Conservation (phyloP, 1,284 basidiomycete genomes). For the Naganishia sp. region DNA sequence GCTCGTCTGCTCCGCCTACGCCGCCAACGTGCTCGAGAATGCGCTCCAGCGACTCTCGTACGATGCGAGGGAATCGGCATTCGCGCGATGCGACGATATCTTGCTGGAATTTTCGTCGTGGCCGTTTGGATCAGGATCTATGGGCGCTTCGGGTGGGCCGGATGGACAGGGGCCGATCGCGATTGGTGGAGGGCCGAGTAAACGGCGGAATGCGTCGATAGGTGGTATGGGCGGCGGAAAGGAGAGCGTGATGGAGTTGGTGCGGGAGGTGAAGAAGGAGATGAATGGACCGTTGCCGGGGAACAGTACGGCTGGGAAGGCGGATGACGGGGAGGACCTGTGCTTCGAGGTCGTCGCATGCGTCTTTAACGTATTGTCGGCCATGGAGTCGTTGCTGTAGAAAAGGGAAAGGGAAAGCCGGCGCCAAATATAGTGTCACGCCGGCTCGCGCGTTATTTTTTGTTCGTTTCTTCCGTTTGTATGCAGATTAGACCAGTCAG, state of each 20-base stretch:
- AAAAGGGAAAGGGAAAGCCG: not conserved
- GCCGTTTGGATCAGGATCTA: constrained; percentile 69
- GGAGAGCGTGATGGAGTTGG: constrained; percentile 76
- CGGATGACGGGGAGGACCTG: constrained; percentile 69
- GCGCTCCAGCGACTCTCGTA: constrained; percentile 82
- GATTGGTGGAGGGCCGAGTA: constrained; percentile 45
- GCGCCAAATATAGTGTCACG: too few species aligned
- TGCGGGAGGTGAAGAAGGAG: constrained; percentile 77
- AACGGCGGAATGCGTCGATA: constrained; percentile 38
- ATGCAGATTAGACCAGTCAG: constrained; percentile 1
- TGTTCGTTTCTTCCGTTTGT: constrained; percentile 5
- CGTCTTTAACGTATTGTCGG: constrained; percentile 83
- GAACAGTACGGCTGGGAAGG: constrained; percentile 59
- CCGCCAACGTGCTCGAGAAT: constrained; percentile 92
- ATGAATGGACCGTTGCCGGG: constrained; percentile 57
- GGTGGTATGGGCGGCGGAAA: constrained; percentile 47
- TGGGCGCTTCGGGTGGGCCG: constrained; percentile 41
- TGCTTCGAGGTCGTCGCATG: constrained; percentile 86
- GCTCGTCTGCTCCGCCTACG: constrained; percentile 81
- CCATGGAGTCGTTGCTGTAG: constrained; percentile 75
- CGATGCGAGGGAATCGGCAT: constrained; percentile 86
- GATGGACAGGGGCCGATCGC: constrained; percentile 44
- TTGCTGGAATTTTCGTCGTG: constrained; percentile 83
- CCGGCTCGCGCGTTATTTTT: not conserved
- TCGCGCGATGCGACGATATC: constrained; percentile 86